Conservation (phyloP, 495 filamentous ascomycete species). For the Letharia columbiana region DNA sequence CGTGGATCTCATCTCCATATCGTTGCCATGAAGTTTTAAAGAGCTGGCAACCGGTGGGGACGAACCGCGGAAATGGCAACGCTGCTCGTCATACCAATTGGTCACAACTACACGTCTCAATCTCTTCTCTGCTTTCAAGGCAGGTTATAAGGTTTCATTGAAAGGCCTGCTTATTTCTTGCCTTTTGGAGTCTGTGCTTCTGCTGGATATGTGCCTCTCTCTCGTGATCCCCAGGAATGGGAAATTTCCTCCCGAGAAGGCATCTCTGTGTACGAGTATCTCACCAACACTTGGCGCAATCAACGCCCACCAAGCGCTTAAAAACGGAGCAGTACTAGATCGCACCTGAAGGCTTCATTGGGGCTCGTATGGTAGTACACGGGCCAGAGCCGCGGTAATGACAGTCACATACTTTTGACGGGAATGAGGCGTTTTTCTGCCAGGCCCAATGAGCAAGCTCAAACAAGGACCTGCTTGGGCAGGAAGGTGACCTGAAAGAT, state of each 20-base stretch:
- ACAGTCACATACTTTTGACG: background rate
- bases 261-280: background rate
- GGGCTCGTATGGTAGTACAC: background rate
- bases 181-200: background rate
- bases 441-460: background rate
- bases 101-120: background rate
- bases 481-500: conserved; percentile 15
- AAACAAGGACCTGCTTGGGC: background rate
- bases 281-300: background rate
- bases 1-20: background rate
- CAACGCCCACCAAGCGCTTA: conserved; percentile 1
- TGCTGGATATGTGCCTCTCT: background rate
- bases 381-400: background rate
- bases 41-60: background rate
- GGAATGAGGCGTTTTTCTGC: background rate
- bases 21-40: background rate
- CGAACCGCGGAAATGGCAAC: background rate
- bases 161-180: background rate
- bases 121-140: background rate
- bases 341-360: background rate
- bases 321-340: background rate
- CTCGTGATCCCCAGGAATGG: background rate
- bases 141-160: background rate
- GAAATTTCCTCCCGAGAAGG: background rate
- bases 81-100: background rate